These are phyloP conservation scores for Debaryomyces nepalensis DNA, from an alignment of 1,139 yeast species.

Conservation along the genomic window DNA sequence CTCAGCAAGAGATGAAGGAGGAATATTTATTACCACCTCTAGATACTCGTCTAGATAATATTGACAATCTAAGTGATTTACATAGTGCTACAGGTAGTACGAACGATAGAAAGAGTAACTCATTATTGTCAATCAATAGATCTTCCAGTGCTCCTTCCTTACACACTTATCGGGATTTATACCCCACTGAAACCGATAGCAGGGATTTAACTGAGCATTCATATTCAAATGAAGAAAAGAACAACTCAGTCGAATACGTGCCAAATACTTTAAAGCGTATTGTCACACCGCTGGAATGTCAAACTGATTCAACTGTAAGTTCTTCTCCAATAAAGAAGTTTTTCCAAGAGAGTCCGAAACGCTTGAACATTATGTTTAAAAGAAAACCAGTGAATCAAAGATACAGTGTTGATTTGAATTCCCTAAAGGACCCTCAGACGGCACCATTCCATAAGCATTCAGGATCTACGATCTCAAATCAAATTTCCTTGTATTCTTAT, in stretches of 20 bases:
- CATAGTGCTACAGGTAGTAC: slow-evolving; percentile 16
- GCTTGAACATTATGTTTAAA: slow-evolving; percentile 31
- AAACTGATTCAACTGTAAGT: slow-evolving; percentile 15
- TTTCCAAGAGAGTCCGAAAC: slow-evolving; percentile 41
- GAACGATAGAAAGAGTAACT: slow-evolving; percentile 8
- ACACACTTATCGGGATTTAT: slow-evolving; percentile 36
- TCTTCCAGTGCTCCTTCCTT: slow-evolving; percentile 49
- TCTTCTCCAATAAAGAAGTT: slow-evolving; percentile 42
- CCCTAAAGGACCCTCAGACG: slow-evolving; percentile 4
- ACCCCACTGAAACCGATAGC: background rate
- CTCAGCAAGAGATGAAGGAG: background rate
- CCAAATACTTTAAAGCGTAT: slow-evolving; percentile 3
- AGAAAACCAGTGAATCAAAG: slow-evolving; percentile 25
- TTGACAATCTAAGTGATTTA: slow-evolving; percentile 37
- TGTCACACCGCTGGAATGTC: slow-evolving; percentile 22
- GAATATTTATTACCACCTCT: slow-evolving; percentile 28
- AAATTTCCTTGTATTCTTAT: slow-evolving; percentile 34
- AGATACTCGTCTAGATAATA: slow-evolving; percentile 26
- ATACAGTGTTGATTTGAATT: slow-evolving; percentile 23
- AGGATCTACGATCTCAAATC: slow-evolving; percentile 35
- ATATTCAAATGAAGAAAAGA: background rate
- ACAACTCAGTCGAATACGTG: slow-evolving; percentile 1
- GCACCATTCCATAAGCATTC: slow-evolving; percentile 29
- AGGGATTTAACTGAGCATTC: background rate
- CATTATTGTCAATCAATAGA: slow-evolving; percentile 29